A percentile compares a stretch with the other conserved stretches of the same genome.
These are phyloP conservation scores for Pythium periplocum DNA, from an alignment of 352 stramenopile species.

Conservation along the genomic window DNA sequence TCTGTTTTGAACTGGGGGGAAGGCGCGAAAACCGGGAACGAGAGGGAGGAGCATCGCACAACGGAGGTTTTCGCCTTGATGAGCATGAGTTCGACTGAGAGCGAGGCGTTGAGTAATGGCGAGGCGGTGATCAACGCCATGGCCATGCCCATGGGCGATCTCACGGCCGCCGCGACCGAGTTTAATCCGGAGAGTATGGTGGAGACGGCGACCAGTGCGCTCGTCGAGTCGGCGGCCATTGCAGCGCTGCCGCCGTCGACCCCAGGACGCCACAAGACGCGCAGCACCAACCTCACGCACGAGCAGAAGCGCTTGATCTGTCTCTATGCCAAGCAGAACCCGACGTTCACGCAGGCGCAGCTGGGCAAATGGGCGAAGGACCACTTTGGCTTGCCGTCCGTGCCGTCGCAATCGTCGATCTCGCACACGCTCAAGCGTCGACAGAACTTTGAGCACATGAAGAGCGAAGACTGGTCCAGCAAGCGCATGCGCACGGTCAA, in stretches of 20 bases:
- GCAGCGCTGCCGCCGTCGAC: conserved; percentile 1
- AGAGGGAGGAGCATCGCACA: conserved; percentile 21
- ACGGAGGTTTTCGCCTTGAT: conserved; percentile 19
- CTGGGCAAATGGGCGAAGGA: conserved; percentile 68
- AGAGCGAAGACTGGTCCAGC: conserved; percentile 63
- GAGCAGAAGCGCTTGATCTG: conserved; percentile 81
- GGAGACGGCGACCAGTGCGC: conserved; percentile 1
- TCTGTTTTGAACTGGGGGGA: no score
- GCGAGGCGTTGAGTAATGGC: conserved; percentile 1
- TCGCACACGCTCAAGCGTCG: conserved; percentile 78
- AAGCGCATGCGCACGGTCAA: conserved; percentile 77
- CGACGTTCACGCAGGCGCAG: conserved; percentile 66
- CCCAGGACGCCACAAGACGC: conserved; percentile 24
- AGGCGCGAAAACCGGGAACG: conserved; percentile 1
- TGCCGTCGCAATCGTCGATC: conserved; percentile 76
- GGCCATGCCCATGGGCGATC: conserved; percentile 1
- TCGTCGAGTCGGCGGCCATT: background rate
- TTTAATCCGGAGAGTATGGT: background rate
- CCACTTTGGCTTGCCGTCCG: conserved; percentile 51
- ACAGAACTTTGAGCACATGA: conserved; percentile 66
- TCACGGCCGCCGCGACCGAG: conserved; percentile 3
- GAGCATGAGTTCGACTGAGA: conserved; percentile 6
- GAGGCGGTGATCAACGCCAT: conserved; percentile 3
- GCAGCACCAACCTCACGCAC: conserved; percentile 76
- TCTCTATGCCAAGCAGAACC: conserved; percentile 62